phyloP scores from a whole-genome alignment of 2,329 filamentous ascomycete genomes.

The Paecilomyces niveus region DNA sequence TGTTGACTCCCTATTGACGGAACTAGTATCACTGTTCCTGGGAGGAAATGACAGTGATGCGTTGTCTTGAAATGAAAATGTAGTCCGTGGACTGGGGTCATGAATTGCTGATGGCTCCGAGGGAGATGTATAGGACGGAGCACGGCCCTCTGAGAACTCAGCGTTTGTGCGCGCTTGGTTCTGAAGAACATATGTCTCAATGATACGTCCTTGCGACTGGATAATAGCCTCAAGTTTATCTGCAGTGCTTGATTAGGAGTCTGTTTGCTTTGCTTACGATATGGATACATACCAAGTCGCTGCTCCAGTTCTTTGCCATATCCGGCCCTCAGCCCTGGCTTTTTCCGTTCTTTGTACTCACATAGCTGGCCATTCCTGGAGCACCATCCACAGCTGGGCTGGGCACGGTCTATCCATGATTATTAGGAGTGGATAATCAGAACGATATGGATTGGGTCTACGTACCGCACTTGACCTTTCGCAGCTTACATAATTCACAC shows the following conservation, averaged over 20 bases:
- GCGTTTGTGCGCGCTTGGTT: constrained; percentile 22
- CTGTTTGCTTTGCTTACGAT: not conserved
- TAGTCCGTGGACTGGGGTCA: constrained; percentile 51
- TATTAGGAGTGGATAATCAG: not conserved
- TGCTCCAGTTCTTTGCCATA: constrained; percentile 69
- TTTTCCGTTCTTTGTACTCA: constrained; percentile 64
- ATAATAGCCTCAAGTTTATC: constrained; percentile 63
- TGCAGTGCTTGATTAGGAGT: constrained; percentile 8
- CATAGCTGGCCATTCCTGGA: constrained; percentile 59
- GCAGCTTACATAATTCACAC: constrained; percentile 38
- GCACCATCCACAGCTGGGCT: constrained; percentile 65
- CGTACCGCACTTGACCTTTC: constrained; percentile 41
- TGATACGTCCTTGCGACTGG: constrained; percentile 58
- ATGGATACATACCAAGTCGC: constrained; percentile 43
- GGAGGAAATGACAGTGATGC: constrained; percentile 42
- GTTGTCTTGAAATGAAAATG: constrained; percentile 56
- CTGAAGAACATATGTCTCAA: constrained; percentile 50
- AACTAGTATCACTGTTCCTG: constrained; percentile 40
- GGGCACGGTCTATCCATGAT: constrained; percentile 38
- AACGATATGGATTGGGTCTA: not conserved
- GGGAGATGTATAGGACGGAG: constrained; percentile 38
- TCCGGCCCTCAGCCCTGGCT: constrained; percentile 57
- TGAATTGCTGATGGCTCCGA: constrained; percentile 44
- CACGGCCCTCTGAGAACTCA: constrained; percentile 15
- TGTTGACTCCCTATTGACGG: constrained; percentile 42